Base-by-base conservation (phyloP, 2,329 filamentous ascomycete species). In the Orbilia quercus region DNA sequence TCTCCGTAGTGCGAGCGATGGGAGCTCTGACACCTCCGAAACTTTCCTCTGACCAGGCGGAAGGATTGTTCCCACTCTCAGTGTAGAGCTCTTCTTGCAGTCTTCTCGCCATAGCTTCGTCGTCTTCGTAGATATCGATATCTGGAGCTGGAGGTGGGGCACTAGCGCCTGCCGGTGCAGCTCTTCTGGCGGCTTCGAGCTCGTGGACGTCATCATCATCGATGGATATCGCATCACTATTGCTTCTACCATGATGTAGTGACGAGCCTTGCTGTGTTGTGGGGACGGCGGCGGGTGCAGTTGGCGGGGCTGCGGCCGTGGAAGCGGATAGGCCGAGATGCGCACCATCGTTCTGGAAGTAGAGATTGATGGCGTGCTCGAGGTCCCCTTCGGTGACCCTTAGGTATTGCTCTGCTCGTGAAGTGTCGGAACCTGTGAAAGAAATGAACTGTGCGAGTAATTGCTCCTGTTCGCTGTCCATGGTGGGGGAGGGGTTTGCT, bases 1-100 rank as follows among this genome's bases (percentile, higher is more conserved):
- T 96, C 82, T 99, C 95, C 11, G 91, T 96, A 25, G 91, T 96
- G 77, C 92, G 87, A 48, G 90, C 91, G 81, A 99, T 96, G 7
- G 95, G 95, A 51, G 95, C 95, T 78, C 95, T 86, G 62, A 99
- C 89, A 48, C 84, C 89, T 77, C 89, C 89, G 38, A 72, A 82
- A 82, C 22, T 80, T 80, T 6, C 80, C 82, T 28, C 80, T 82
- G 20, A 80, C 79, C 63, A 67, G 45, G 25, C 14, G 16, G 53
- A 80, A 78, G 74, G 82, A 82, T 40, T 82, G 82, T 12, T 82
- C 25, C 58, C 45, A 40, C 31, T 81, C 47, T 82, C 85, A 58
- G 86, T 85, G 78, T 97, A 98, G 79, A 96, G 86, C 81, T 99
- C 92, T 79, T 99, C 91, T 80, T 99, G 95, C 71, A 99, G 81